Evolutionary conservation across 2,329 filamentous ascomycete genomes (phyloP).

Genomic region (Xylariaceae sp.): DNA sequence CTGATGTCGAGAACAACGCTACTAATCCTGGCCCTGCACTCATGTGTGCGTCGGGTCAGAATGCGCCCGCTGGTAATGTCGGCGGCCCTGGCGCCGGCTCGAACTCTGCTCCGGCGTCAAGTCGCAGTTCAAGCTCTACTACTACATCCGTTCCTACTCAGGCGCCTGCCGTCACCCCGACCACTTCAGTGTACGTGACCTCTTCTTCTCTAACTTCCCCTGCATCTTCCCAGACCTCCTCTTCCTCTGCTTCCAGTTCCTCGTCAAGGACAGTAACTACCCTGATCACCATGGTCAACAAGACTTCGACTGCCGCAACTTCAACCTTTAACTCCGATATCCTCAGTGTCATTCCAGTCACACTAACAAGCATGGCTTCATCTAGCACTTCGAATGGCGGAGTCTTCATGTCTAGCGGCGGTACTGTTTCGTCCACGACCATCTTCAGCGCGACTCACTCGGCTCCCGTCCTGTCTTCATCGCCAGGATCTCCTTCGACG

Average conservation of each 20-base stretch:
- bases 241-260: not conserved
- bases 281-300: not conserved
- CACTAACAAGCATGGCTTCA: conserved; percentile 24
- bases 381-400: conserved; percentile 36
- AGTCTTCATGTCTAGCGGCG: conserved; percentile 38
- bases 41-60: conserved; percentile 27
- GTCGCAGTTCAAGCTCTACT: conserved; percentile 20
- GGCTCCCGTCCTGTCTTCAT: conserved; percentile 7
- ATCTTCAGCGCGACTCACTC: not conserved
- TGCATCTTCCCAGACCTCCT: not conserved
- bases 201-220: conserved; percentile 6
- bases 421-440: conserved; percentile 16
- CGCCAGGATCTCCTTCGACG: conserved; percentile 13
- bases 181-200: conserved; percentile 24
- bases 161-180: conserved; percentile 14
- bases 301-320: not conserved
- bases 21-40: conserved; percentile 35
- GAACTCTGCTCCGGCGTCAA: conserved; percentile 25
- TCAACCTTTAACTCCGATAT: conserved; percentile 1
- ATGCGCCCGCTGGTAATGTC: conserved; percentile 19
- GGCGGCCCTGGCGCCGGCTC: conserved; percentile 30
- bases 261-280: not conserved
- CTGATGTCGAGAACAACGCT: conserved; percentile 42
- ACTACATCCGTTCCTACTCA: conserved; percentile 26
- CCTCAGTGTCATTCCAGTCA: conserved; percentile 24